Base-by-base conservation (phyloP, 73 alveolate species). In the Paramecium caudatum region DNA sequence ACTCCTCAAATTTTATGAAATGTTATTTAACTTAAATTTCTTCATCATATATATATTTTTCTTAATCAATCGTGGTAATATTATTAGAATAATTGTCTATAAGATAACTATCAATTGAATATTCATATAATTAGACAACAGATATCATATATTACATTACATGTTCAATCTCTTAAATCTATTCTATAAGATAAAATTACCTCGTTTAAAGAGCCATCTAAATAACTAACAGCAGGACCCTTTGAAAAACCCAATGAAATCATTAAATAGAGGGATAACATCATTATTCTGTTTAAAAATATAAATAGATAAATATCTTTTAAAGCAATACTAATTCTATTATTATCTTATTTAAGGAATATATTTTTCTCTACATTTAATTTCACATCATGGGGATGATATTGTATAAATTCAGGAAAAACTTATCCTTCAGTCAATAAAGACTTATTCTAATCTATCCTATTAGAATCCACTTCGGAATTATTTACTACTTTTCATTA, bases 381-480 rank as follows among this genome's bases (percentile, higher is more conserved):
- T 55, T 10, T 25, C 1, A 55, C 78, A 25, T 55, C 78, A 55
- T 34, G 23, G 7, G 78, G 78, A 55, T 55, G 78, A 55, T 55
- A 55, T 55, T 55, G 30, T 13, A 55, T 41, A 55, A 55, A 55
- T 55, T 55, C 78, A 19, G 78, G 78, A 55, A 55, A 55, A 9
- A 55, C 43, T 55, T 55, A 21, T 0, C 78, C 78, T 55, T 55
- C 78, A 19, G 78, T 55, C 13, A 55, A 19, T 10, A 55, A 55
- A 9, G 78, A 55, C 30, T 55, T 55, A 9, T 55, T 55, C 30
- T 55, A 55, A 15, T 55, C 78, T 2, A 55, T 55, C 30, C 78
- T 55, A 55, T 55, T 55, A 4, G 78, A 55, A 55, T 55, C 78
- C 3, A 55, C 78, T 21, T 55, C 78, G 1, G 78, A 55, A 25